Percentiles rank a stretch among this genome's conserved stretches.
phyloP scores from a whole-genome alignment of 1,284 basidiomycete genomes.

The Cutaneotrichosporon sp. region DNA sequence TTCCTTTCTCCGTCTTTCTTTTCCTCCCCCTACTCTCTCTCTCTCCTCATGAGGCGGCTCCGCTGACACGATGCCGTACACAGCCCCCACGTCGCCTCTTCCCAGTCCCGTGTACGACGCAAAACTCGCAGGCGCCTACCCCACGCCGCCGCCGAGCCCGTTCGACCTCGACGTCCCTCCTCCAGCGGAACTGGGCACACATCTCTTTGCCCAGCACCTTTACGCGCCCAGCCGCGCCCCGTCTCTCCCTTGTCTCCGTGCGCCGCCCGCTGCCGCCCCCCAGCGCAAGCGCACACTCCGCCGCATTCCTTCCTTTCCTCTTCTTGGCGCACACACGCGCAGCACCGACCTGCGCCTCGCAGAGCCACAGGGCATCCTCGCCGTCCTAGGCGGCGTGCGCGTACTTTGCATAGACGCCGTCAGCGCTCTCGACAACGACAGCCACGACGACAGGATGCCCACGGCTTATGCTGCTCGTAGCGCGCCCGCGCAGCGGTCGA shows the following conservation, averaged over 20 bases:
- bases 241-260: background rate
- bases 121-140: constrained; percentile 1
- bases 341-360: constrained; percentile 4
- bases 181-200: background rate
- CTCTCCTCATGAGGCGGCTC: background rate
- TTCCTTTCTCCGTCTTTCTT: background rate
- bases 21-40: background rate
- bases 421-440: constrained; percentile 1
- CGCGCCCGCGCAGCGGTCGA: too few species aligned
- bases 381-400: constrained; percentile 12
- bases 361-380: constrained; percentile 8
- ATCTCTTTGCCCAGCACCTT: background rate
- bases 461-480: constrained; percentile 7
- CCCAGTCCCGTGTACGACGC: background rate
- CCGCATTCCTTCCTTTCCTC: background rate
- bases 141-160: constrained; percentile 1
- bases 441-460: constrained; percentile 9
- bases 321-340: background rate
- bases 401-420: constrained; percentile 9
- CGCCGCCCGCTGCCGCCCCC: background rate
- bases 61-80: constrained; percentile 6
- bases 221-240: background rate
- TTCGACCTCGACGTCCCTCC: background rate
- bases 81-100: background rate
- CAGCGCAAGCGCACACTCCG: background rate